Base-by-base conservation (phyloP, 768 basidiomycete species). In the Boletus bicolor region DNA sequence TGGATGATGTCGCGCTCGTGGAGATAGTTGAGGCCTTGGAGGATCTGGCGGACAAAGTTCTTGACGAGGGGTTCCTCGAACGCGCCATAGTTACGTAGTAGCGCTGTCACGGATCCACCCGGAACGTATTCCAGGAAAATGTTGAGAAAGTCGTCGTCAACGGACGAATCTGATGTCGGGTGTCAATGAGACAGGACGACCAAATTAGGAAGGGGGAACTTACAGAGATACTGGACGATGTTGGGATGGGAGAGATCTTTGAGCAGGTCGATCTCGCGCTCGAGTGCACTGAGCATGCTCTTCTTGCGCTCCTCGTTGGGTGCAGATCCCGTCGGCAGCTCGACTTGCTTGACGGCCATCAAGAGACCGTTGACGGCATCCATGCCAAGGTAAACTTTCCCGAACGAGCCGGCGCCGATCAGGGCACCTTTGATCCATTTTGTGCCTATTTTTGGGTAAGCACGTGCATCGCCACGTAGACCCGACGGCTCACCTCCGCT, bases 301-400 rank as follows among this genome's bases (percentile, higher is more conserved):
- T 89, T 88, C 75, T 94, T 96, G 61, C 93, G 85, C 67, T 94
- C 94, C 67, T 95, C 90, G 67, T 95, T 95, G 4, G 87, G 84
- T 9, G 84, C 86, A 12, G 85, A 84, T 17, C 91, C 87, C 4
- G 86, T 88, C 0, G 93, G 90, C 30, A 98, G 81, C 66, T 95
- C 91, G 43, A 98, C 94, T 78, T 98, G 94, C 75, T 98, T 98
- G 60, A 98, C 94, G 38, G 94, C 94, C 94, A 98, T 97, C 58
- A 98, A 79, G 21, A 94, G 76, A 26, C 94, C 94, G 48, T 81
- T 89, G 19, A 89, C 81, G 1, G 93, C 91, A 71, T 95, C 94
- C 92, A 97, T 93, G 35, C 93, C 93, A 10, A 97, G 84, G 72
- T 93, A 97, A 38, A 97, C 93, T 67, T 93, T 92, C 49, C 94